phyloP scores from a whole-genome alignment of 208 protist genomes.

The Trypanosoma brucei region DNA sequence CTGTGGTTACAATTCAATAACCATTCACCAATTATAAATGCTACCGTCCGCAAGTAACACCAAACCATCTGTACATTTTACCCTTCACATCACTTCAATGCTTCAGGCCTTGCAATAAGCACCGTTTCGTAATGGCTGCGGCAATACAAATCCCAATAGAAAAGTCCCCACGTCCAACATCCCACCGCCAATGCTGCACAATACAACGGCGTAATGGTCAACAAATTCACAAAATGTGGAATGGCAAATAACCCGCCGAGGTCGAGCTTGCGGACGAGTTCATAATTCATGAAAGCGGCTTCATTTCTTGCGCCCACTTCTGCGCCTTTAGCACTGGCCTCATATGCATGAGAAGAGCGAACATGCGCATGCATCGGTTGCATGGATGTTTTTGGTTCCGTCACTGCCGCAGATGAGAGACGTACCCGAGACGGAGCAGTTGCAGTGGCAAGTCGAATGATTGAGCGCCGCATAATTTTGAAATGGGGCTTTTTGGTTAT shows the following conservation, averaged over 20 bases:
- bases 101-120: constrained; percentile 64
- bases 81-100: constrained; percentile 12
- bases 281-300: constrained; percentile 85
- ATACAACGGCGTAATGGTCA: constrained; percentile 73
- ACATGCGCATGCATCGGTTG: constrained; percentile 54
- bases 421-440: constrained; percentile 3
- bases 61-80: neutral
- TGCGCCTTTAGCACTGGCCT: constrained; percentile 68
- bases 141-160: constrained; percentile 87
- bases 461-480: constrained; percentile 39
- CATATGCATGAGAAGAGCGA: constrained; percentile 67
- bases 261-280: constrained; percentile 44
- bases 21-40: neutral
- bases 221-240: constrained; percentile 70
- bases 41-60: neutral
- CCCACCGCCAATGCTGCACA: constrained; percentile 50
- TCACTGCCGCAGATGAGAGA: constrained; percentile 22
- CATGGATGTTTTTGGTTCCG: constrained; percentile 50
- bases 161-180: constrained; percentile 67
- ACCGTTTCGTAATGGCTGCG: constrained; percentile 75
- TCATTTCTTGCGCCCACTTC: constrained; percentile 87
- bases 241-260: constrained; percentile 58
- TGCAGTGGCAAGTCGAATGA: constrained; percentile 30
- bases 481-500: neutral
- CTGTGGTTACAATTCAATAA: too few relatives aligned